These are phyloP conservation scores for Chlamydomonas schloesseri DNA, from an alignment of 139 green algal species.

Conservation along the genomic window DNA sequence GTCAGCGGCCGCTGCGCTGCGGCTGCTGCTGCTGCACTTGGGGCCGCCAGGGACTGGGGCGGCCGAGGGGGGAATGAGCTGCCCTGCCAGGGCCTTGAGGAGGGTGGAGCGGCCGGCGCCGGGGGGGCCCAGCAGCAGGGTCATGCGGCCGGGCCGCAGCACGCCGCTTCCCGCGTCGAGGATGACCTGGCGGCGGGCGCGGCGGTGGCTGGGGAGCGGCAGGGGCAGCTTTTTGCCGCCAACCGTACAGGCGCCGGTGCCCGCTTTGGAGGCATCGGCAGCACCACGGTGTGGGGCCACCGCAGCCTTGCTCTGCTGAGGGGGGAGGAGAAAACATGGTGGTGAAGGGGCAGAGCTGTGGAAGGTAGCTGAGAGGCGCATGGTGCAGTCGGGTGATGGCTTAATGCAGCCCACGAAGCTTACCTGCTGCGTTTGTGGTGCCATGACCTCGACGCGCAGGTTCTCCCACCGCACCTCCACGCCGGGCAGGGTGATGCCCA, in stretches of 20 bases:
- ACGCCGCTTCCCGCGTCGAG: slow-evolving; percentile 37
- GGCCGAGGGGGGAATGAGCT: slow-evolving; percentile 47
- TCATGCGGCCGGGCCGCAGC: slow-evolving; percentile 56
- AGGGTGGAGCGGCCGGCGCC: slow-evolving; percentile 76
- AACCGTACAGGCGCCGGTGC: neutral
- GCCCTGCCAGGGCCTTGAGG: slow-evolving; percentile 71
- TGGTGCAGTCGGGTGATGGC: no score
- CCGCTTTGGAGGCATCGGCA: neutral
- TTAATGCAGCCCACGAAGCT: neutral
- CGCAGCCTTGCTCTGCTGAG: neutral
- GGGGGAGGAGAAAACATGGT: neutral
- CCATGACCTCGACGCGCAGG: slow-evolving; percentile 10
- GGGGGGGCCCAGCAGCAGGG: slow-evolving; percentile 78
- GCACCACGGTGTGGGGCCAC: neutral
- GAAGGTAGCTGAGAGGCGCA: neutral
- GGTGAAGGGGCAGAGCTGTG: neutral
- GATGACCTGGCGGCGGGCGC: neutral
- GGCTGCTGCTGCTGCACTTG: neutral
- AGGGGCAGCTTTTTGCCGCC: no score
- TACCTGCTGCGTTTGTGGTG: no score
- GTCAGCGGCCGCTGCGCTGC: neutral
- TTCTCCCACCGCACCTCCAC: slow-evolving; percentile 30
- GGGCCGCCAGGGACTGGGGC: no score
- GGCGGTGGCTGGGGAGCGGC: neutral
- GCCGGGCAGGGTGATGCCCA: neutral